Percentiles rank a stretch among this genome's conserved stretches.
Evolutionary conservation across 1,139 yeast species (phyloP).

Genomic region (Zygosaccharomyces sapae): DNA sequence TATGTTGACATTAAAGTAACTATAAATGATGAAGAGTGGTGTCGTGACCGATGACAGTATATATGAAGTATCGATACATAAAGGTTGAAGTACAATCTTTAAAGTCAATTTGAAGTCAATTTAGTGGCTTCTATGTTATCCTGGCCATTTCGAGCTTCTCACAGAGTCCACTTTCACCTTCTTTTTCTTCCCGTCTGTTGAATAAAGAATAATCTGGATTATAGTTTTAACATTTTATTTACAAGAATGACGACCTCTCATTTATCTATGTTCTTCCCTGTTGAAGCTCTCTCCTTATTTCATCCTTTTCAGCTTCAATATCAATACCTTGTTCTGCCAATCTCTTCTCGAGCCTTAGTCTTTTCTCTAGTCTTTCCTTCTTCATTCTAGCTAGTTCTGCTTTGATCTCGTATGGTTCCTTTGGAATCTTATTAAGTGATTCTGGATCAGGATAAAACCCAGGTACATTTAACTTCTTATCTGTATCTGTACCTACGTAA

Average conservation of each 20-base stretch:
- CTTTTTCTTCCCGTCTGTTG: not conserved
- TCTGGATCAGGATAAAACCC: slow-evolving; percentile 98
- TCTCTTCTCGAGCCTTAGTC: slow-evolving; percentile 67
- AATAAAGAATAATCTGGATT: not conserved
- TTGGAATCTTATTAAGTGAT: slow-evolving; percentile 83
- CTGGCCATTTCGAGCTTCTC: not conserved
- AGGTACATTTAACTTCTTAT: slow-evolving; percentile 82
- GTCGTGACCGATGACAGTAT: slow-evolving; percentile 1
- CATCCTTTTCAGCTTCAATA: slow-evolving; percentile 40
- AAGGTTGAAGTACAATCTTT: not conserved
- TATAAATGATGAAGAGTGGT: not conserved
- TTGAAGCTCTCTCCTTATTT: slow-evolving; percentile 29
- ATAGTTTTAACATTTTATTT: not conserved
- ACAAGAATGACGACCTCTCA: not conserved
- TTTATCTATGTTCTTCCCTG: not conserved
- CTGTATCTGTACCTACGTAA: slow-evolving; percentile 86
- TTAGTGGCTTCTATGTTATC: not conserved
- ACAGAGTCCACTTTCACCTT: not conserved
- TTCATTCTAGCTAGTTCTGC: slow-evolving; percentile 87
- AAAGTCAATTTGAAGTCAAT: not conserved
- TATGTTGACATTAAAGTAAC: not conserved
- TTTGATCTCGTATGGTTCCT: slow-evolving; percentile 86
- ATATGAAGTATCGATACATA: not conserved
- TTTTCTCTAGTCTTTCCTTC: slow-evolving; percentile 66
- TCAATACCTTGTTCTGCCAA: slow-evolving; percentile 65